Conservation (phyloP, 352 stramenopile species). For the Globisporangium sylvaticum region DNA sequence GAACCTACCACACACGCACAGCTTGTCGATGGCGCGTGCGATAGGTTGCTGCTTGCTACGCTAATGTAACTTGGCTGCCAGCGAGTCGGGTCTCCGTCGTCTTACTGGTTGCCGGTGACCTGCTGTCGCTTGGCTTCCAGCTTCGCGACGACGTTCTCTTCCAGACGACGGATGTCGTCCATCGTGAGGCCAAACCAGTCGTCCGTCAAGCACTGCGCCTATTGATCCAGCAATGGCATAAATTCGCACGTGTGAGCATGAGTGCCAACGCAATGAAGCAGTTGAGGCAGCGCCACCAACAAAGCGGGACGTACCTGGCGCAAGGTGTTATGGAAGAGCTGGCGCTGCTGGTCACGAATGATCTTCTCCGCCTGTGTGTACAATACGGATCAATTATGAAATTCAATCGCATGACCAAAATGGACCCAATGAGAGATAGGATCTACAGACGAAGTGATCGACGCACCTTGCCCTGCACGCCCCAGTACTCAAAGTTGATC, state of each 20-base stretch:
- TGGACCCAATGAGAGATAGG: too few relatives aligned
- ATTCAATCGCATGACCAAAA: too few relatives aligned
- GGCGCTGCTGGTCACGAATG: constrained; percentile 80
- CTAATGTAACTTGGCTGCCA: not conserved
- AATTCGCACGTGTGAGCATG: not conserved
- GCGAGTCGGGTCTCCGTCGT: not conserved
- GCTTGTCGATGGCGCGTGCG: not conserved
- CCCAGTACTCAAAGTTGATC: constrained; percentile 89
- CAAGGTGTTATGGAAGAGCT: constrained; percentile 75
- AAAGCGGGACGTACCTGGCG: constrained; percentile 23
- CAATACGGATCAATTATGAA: not conserved
- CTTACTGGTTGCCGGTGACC: constrained; percentile 38
- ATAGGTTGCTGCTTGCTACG: not conserved
- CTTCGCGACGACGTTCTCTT: constrained; percentile 69
- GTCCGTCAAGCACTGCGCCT: constrained; percentile 77
- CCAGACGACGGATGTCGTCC: constrained; percentile 80
- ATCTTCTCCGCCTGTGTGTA: constrained; percentile 56
- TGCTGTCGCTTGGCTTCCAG: constrained; percentile 66
- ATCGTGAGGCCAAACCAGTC: constrained; percentile 83
- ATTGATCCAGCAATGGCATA: constrained; percentile 8
- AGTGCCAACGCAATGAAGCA: not conserved
- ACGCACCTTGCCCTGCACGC: constrained; percentile 66
- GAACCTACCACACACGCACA: not conserved
- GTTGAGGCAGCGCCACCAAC: not conserved
- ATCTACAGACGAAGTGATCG: too few relatives aligned